These are phyloP conservation scores for Saturnispora silvae DNA, from an alignment of 805 yeast species.

Conservation along the genomic window DNA sequence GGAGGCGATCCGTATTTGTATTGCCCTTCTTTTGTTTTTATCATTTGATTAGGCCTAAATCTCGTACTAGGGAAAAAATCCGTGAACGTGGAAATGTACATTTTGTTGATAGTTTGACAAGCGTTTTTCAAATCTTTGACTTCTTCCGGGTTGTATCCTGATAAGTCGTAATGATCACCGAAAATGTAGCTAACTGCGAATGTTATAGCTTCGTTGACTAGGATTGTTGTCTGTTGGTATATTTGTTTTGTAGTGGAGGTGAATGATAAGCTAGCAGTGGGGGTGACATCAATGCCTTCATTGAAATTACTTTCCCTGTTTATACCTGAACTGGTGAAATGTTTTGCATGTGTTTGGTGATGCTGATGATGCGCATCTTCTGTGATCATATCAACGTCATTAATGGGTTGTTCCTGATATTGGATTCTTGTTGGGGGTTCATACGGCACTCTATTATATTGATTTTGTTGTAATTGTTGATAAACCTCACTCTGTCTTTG, in stretches of 20 bases:
- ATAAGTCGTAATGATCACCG: slow-evolving; percentile 43
- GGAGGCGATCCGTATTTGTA: slow-evolving; percentile 22
- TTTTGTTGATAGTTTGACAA: slow-evolving; percentile 32
- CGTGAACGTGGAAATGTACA: slow-evolving; percentile 49
- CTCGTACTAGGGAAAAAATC: slow-evolving; percentile 29
- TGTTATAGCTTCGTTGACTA: slow-evolving; percentile 38
- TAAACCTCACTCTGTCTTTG: not conserved
- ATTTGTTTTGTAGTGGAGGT: slow-evolving; percentile 15
- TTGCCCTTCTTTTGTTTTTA: slow-evolving; percentile 16
- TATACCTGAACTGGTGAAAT: not conserved
- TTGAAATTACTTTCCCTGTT: no score
- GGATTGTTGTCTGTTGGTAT: slow-evolving; percentile 29
- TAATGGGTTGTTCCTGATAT: no score
- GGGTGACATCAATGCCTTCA: no score
- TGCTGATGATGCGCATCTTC: slow-evolving; percentile 4
- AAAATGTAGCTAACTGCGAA: slow-evolving; percentile 42
- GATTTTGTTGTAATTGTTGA: not conserved
- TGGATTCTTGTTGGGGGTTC: no score
- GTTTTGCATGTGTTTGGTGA: not conserved
- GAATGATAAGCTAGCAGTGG: not conserved
- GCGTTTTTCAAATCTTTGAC: slow-evolving; percentile 33
- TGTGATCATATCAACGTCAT: slow-evolving; percentile 13
- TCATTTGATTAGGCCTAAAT: slow-evolving; percentile 15
- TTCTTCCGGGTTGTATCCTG: slow-evolving; percentile 35
- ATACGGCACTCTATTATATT: no score